phyloP scores from a whole-genome alignment of 2,329 filamentous ascomycete species.

The Fusarium foetens region DNA sequence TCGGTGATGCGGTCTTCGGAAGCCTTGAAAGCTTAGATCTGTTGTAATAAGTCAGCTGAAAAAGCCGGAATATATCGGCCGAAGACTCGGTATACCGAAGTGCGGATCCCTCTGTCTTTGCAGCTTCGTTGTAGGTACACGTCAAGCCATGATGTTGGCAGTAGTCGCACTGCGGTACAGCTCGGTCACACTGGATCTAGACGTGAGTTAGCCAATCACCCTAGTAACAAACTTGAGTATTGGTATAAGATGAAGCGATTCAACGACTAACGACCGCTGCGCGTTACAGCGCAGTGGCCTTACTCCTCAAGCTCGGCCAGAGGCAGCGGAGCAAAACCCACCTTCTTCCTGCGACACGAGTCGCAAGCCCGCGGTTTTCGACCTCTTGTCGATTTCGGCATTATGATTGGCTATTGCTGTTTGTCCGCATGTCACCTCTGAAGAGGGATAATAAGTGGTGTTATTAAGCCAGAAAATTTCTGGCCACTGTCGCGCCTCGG shows the following conservation, averaged over 20 bases:
- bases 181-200: slow-evolving; percentile 9
- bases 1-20: fast-evolving
- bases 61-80: fast-evolving
- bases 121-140: background rate
- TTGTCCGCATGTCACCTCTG: fast-evolving
- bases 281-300: background rate
- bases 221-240: fast-evolving
- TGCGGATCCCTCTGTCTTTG: background rate
- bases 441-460: background rate
- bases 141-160: background rate
- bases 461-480: background rate
- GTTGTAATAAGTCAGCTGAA: fast-evolving
- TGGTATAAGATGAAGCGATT: background rate
- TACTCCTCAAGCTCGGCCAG: background rate
- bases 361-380: slow-evolving; percentile 5
- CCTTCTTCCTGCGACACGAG: slow-evolving; percentile 15
- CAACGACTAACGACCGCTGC: background rate
- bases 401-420: background rate
- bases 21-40: background rate
- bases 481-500: background rate
- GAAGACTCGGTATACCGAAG: background rate
- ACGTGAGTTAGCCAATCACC: fast-evolving
- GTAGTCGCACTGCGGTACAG: slow-evolving; percentile 2
- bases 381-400: background rate
- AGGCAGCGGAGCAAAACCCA: fast-evolving